A percentile compares a stretch with the other conserved stretches of the same genome.
phyloP scores from a whole-genome alignment of 176 grass and related monocot species.

The Pontederia paniculata region DNA sequence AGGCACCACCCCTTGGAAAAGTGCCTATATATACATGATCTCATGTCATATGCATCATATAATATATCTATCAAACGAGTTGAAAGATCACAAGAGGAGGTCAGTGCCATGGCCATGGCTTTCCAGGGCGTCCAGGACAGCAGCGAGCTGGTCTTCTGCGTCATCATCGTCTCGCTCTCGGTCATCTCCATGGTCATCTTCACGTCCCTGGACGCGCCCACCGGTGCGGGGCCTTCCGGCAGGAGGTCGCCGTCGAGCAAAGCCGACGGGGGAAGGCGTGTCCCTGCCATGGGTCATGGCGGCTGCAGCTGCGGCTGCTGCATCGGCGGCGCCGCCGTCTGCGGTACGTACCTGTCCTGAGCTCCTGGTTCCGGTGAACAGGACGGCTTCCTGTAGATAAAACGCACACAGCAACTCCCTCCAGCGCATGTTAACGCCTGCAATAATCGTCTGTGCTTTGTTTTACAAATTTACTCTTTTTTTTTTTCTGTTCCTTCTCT shows the following conservation, averaged over 20 bases:
- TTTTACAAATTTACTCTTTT: too few species aligned
- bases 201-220: background rate
- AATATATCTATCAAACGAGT: too few species aligned
- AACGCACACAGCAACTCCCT: background rate
- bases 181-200: conserved; percentile 45
- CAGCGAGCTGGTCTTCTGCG: conserved; percentile 44
- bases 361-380: too few species aligned
- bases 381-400: background rate
- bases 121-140: background rate
- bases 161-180: conserved; percentile 36
- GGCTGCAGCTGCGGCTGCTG: conserved; percentile 41
- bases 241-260: background rate
- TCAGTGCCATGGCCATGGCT: background rate
- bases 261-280: conserved; percentile 27
- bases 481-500: too few species aligned
- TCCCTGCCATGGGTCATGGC: conserved; percentile 25
- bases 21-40: too few species aligned
- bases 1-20: too few species aligned
- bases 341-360: conserved; percentile 52
- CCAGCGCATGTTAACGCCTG: background rate
- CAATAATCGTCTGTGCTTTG: background rate
- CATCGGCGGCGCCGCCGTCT: conserved; percentile 28
- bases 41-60: too few species aligned
- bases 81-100: too few species aligned
- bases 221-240: background rate